Conservation (phyloP, 768 basidiomycete genomes). For the Dictyophora rubrovolvata region DNA sequence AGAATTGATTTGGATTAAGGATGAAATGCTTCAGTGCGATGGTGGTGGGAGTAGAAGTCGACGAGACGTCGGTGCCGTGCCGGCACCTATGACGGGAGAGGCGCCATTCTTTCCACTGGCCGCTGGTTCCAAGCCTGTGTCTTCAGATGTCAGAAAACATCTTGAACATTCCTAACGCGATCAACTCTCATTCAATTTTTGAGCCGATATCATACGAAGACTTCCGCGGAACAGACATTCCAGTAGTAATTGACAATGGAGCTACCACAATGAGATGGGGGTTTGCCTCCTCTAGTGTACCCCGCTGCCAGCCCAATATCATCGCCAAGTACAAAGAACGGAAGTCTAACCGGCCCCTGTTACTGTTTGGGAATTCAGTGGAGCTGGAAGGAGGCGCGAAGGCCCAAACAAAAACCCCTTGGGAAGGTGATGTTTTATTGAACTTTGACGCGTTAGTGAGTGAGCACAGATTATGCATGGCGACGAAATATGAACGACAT, state of each 20-base stretch:
- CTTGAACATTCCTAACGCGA: neutral
- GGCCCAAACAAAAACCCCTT: conserved; percentile 69
- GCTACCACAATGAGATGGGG: conserved; percentile 76
- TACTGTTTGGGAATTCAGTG: conserved; percentile 81
- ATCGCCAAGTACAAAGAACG: conserved; percentile 87
- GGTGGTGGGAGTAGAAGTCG: no score
- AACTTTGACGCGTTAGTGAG: conserved; percentile 91
- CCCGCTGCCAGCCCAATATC: conserved; percentile 57
- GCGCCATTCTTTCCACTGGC: neutral
- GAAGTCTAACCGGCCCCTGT: conserved; percentile 66
- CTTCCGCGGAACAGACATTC: conserved; percentile 41
- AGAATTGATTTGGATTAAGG: no score
- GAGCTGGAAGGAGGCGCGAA: conserved; percentile 81
- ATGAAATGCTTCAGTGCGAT: no score
- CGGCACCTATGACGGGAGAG: no score
- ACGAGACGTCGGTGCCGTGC: no score
- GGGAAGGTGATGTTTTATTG: conserved; percentile 89
- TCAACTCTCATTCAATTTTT: neutral
- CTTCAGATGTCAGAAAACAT: neutral
- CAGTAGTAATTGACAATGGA: conserved; percentile 86
- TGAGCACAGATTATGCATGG: conserved; percentile 8
- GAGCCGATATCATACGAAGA: conserved; percentile 37
- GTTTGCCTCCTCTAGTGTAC: conserved; percentile 52
- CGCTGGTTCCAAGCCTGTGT: no score
- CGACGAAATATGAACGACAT: neutral